Evolutionary conservation across 768 basidiomycete genomes (phyloP), one percentile per base, ranked within the genome.

Genomic region (Lyophyllum atratum): DNA sequence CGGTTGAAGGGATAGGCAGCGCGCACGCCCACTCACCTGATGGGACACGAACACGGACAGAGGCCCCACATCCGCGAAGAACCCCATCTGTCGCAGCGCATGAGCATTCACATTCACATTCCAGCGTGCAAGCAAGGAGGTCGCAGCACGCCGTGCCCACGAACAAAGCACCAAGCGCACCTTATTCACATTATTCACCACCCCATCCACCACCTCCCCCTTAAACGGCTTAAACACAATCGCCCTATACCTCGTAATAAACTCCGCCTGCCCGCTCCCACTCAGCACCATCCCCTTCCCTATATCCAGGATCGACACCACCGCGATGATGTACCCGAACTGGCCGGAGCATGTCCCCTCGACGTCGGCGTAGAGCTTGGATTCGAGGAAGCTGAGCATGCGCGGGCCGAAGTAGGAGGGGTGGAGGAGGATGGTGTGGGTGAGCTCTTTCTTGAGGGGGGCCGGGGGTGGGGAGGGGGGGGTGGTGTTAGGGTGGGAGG

Each of bases 211-310:
- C 4, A 98, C 96, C 70, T 99, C 96, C 10, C 95, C 95, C 72
- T 98, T 97, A 83, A 98, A 98, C n/a, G 97, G 97, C 73, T 98
- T 95, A 84, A 97, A 98, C 19, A 99, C 96, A 62, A 99, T 94
- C 6, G 97, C 97, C 25, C 90, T 87, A 74, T 98, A 99, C 53
- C 90, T 81, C 21, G 94, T 93, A 61, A 93, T 83, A 72, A 99
- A 99, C 75, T 98, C 93, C 4, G 97, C 97, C 74, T 96, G 93
- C 1, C 95, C 96, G 31, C 89, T 94, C 8, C 93, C 93, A 54
- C 89, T 85, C 45, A 96, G 76, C 14, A 98, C 90, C 83, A 93
- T 92, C 9, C 95, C 95, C 72, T 92, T 90, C 31, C 93, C 94
- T 54, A 95, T 93, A 66, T 95, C 92, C 49, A 91, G 79, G 64